Evolutionary conservation across 331 rosid genomes (phyloP).

Genomic region (Quercus lobata): DNA sequence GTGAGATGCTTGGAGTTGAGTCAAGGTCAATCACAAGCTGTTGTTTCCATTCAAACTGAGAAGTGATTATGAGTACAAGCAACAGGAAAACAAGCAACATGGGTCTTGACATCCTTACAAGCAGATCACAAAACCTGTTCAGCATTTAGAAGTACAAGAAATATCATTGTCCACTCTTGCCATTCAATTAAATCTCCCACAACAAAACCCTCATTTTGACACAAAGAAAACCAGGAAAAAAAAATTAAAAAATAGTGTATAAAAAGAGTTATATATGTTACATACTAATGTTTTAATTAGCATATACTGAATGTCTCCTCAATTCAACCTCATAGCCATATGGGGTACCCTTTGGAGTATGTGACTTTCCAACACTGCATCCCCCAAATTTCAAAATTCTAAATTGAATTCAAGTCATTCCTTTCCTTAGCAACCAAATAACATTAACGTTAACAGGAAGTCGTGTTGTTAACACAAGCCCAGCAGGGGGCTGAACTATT

Average conservation of each 20-base stretch:
- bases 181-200: not conserved
- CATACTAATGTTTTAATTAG: not conserved
- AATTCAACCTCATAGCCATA: not conserved
- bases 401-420: not conserved
- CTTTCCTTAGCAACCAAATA: not conserved
- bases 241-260: no score
- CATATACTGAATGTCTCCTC: no score
- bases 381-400: not conserved
- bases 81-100: constrained; percentile 76
- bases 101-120: constrained; percentile 70
- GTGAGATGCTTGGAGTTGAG: constrained; percentile 33
- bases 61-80: constrained; percentile 73
- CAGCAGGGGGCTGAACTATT: no score
- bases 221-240: not conserved
- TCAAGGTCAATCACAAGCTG: constrained; percentile 68
- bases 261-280: not conserved
- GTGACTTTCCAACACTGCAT: not conserved
- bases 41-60: constrained; percentile 89
- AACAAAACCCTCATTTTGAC: not conserved
- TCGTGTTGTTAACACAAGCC: no score
- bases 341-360: not conserved
- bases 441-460: not conserved
- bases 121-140: constrained; percentile 40
- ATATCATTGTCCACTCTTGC: not conserved
- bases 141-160: constrained; percentile 2